Conservation (phyloP, 2,329 filamentous ascomycete species). For the Sporothrix pseudoabietina region DNA sequence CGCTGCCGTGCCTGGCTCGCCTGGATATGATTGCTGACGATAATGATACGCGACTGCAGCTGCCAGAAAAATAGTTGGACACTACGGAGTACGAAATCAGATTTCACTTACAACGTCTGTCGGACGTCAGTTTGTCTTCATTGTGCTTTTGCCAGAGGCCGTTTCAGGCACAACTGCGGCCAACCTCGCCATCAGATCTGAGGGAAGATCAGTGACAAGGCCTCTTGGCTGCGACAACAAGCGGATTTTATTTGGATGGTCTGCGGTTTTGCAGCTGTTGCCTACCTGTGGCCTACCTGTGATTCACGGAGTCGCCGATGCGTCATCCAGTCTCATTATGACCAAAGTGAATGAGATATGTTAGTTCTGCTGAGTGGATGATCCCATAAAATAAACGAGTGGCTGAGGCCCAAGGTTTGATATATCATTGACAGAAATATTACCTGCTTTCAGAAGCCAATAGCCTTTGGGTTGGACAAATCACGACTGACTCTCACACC, state of each 20-base stretch:
- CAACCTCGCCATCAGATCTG: neutral
- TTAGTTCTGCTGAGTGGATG: neutral
- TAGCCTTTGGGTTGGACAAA: neutral
- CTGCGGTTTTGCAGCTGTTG: neutral
- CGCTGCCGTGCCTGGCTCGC: neutral
- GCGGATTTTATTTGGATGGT: neutral
- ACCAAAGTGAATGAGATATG: neutral
- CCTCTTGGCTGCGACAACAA: slow-evolving; percentile 10
- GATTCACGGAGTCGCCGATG: neutral
- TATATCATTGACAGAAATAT: neutral
- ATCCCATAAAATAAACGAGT: neutral
- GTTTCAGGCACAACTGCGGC: neutral
- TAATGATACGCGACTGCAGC: neutral
- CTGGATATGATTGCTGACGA: neutral
- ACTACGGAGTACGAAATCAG: neutral
- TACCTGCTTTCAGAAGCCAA: neutral
- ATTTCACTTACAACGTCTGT: neutral
- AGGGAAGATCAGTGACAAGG: neutral
- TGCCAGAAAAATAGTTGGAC: neutral
- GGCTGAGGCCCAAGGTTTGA: neutral
- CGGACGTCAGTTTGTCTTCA: neutral
- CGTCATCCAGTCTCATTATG: neutral
- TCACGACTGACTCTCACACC: neutral
- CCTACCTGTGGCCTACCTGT: neutral
- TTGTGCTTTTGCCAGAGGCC: neutral